These are phyloP conservation scores for Ceratobasidium sp. DNA, from an alignment of 1,284 basidiomycete genomes.

Conservation along the genomic window DNA sequence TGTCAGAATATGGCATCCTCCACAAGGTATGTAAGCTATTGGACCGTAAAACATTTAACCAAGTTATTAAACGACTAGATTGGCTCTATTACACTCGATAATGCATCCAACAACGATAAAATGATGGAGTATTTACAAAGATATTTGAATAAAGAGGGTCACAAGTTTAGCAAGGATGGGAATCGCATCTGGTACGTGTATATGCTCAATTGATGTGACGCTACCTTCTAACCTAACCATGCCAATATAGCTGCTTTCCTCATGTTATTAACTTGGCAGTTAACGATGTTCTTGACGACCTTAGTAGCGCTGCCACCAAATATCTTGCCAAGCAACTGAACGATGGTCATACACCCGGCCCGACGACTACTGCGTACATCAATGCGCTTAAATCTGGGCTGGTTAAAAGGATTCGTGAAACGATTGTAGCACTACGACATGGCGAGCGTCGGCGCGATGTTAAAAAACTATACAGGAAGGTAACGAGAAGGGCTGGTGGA, in stretches of 20 bases:
- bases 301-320: background rate
- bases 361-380: background rate
- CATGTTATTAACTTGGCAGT: conserved; percentile 16
- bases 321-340: background rate
- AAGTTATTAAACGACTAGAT: background rate
- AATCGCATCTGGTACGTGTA: conserved; percentile 13
- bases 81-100: conserved; percentile 13
- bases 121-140: conserved; percentile 7
- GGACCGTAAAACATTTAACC: too few species aligned
- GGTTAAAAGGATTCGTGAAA: background rate
- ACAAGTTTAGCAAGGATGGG: background rate
- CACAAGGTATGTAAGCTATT: background rate
- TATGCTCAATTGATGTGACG: too few species aligned
- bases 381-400: background rate
- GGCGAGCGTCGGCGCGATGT: background rate
- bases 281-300: background rate
- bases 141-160: background rate
- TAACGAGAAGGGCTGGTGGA: background rate
- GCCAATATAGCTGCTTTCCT: conserved; percentile 4
- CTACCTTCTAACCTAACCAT: too few species aligned
- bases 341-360: background rate
- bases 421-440: conserved; percentile 9
- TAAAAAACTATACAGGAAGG: background rate
- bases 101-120: conserved; percentile 31
- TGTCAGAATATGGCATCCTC: background rate